Conservation (phyloP, 2,329 filamentous ascomycete species). For the Malbranchea cinnamomea region DNA sequence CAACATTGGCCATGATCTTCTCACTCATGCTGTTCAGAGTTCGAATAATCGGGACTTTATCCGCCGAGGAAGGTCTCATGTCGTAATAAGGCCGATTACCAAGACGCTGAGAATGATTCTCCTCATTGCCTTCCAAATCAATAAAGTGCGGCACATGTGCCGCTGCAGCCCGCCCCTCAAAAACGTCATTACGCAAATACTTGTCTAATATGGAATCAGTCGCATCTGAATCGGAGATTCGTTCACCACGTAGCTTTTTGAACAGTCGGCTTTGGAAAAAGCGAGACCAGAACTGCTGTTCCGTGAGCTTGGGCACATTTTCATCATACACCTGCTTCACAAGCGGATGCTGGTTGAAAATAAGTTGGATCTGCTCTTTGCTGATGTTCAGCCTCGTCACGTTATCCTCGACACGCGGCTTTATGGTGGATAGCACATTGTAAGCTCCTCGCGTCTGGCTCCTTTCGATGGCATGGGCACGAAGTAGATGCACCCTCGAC, state of each 20-base stretch:
- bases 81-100: conserved; percentile 83
- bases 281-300: conserved; percentile 77
- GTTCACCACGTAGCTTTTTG: conserved; percentile 83
- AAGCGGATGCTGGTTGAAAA: conserved; percentile 84
- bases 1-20: conserved; percentile 81
- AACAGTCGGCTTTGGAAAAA: conserved; percentile 87
- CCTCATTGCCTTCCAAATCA: conserved; percentile 85
- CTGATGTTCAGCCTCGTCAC: conserved; percentile 69
- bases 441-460: conserved; percentile 79
- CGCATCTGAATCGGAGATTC: conserved; percentile 61
- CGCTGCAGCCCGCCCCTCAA: conserved; percentile 34
- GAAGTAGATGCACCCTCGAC: conserved; percentile 67
- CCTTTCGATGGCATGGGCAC: conserved; percentile 78
- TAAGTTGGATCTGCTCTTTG: conserved; percentile 81
- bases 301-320: conserved; percentile 66
- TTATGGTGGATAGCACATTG: conserved; percentile 84
- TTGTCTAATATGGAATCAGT: conserved; percentile 70
- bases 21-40: conserved; percentile 83
- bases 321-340: conserved; percentile 87
- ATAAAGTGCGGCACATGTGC: conserved; percentile 74
- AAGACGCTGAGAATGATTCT: conserved; percentile 73
- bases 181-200: conserved; percentile 62
- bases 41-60: conserved; percentile 76
- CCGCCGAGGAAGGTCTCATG: conserved; percentile 61
- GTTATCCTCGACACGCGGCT: conserved; percentile 60